Conservation (phyloP, 495 filamentous ascomycete species). For the Glarea lozoyensis region DNA sequence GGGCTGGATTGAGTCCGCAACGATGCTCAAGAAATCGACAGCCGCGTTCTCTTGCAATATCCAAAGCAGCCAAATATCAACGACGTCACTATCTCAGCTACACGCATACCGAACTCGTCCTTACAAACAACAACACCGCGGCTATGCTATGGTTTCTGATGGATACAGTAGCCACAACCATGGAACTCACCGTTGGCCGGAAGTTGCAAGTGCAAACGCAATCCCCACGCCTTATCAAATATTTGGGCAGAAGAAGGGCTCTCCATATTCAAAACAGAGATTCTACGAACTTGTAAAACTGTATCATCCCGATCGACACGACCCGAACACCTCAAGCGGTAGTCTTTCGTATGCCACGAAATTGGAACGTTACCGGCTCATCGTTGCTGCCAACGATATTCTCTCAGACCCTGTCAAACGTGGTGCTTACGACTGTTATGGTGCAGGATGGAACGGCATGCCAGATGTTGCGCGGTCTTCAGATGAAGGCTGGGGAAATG, state of each 20-base stretch:
- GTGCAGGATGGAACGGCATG: conserved; percentile 64
- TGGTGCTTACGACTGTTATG: conserved; percentile 71
- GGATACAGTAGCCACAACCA: conserved; percentile 16
- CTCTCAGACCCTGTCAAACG: conserved; percentile 77
- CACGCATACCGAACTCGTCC: neutral
- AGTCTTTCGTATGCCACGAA: conserved; percentile 46
- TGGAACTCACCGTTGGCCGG: conserved; percentile 22
- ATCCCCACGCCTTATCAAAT: conserved; percentile 89
- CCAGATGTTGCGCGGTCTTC: conserved; percentile 24
- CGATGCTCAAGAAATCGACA: conserved; percentile 20
- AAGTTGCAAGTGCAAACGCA: conserved; percentile 23
- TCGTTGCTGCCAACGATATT: conserved; percentile 80
- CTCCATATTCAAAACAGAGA: conserved; percentile 68
- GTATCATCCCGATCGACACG: conserved; percentile 80
- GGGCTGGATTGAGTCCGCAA: neutral
- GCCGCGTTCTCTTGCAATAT: conserved; percentile 15
- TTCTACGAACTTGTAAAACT: conserved; percentile 91
- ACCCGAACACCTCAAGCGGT: conserved; percentile 1
- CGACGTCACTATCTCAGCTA: conserved; percentile 16
- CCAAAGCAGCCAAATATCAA: conserved; percentile 9
- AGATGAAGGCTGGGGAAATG: conserved; percentile 29
- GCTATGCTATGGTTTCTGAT: conserved; percentile 27
- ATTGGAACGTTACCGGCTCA: conserved; percentile 77
- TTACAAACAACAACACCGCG: conserved; percentile 13
- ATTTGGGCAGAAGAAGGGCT: conserved; percentile 50